phyloP scores from a whole-genome alignment of 2,329 filamentous ascomycete species.

The Nigrospora oryzae region DNA sequence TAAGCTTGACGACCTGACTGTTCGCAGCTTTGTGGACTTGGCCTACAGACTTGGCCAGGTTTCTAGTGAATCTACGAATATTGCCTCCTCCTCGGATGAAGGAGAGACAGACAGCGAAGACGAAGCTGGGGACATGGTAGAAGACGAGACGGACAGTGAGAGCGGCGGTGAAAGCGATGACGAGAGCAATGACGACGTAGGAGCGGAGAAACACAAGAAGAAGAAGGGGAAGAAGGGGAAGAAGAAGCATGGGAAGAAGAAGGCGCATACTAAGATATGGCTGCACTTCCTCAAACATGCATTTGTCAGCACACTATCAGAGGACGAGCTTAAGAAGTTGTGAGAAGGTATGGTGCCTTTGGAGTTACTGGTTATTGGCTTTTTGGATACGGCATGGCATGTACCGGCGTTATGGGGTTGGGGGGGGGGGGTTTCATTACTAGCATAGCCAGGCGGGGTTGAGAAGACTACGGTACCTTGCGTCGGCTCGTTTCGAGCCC shows the following conservation, averaged over 20 bases:
- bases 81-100: background rate
- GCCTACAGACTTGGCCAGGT: slow-evolving; percentile 67
- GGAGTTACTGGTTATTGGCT: no score
- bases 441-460: no score
- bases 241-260: slow-evolving; percentile 37
- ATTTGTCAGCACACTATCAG: slow-evolving; percentile 65
- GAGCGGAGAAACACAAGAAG: slow-evolving; percentile 11
- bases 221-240: slow-evolving; percentile 22
- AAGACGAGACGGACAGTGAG: slow-evolving; percentile 12
- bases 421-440: no score
- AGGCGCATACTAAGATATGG: slow-evolving; percentile 62
- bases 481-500: no score
- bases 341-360: background rate
- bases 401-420: no score
- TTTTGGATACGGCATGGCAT: no score
- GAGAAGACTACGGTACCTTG: no score
- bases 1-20: slow-evolving; percentile 72
- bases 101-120: slow-evolving; percentile 3
- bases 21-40: slow-evolving; percentile 70
- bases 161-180: slow-evolving; percentile 15
- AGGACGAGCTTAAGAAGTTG: slow-evolving; percentile 52
- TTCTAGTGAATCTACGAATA: slow-evolving; percentile 15
- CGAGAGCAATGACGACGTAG: slow-evolving; percentile 13
- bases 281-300: slow-evolving; percentile 68
- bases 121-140: slow-evolving; percentile 3